Base-by-base conservation (phyloP, 2,329 filamentous ascomycete species). In the Neofusicoccum sp. region DNA sequence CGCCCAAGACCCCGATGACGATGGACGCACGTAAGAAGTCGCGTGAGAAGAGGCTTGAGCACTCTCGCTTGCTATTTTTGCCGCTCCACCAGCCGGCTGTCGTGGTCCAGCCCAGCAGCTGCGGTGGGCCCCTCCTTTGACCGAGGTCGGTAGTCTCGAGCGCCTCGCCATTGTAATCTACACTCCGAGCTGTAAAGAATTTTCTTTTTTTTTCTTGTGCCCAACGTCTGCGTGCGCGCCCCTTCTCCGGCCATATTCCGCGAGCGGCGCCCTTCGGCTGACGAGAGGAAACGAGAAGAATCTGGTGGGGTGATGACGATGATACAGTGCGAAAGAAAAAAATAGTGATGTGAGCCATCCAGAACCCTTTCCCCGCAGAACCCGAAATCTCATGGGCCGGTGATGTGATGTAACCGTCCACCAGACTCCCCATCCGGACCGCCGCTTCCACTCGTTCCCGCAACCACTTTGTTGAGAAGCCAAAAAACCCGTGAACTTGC, bases 401-500 rank as follows among this genome's bases (percentile, higher is more conserved):
- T 45, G 37, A 29, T 56, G n/a, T 4, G 6, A 7, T 33, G n/a
- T 36, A 2, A 22, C 22, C 22, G 22, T 22, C 22, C 54, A 31
- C 16, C 34, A 3, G 31, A 31, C 29, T 36, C n/a, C n/a, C 52
- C 11, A 6, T 44, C 33, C 48, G 22, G 52, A n/a, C 3, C 37
- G 37, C 9, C 8, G 37, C 14, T 8, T 8, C 9, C 37, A 56
- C 34, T 45, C 44, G 39, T 37, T 12, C 41, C 54, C 16, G 54
- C 41, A 44, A 58, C 41, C 54, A 31, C 54, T 11, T 34, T 45
- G 28, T 28, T 45, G 54, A 56, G 52, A 36, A 45, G 54, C 54
- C 41, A 39, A 56, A 45, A 43, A 37, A 41, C n/a, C 33, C 43
- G 37, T 37, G 43, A n/a, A 41, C 37, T n/a, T 41, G 33, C n/a